phyloP scores from a whole-genome alignment of 1,139 yeast species.

The Kodamaea ohmeri region DNA sequence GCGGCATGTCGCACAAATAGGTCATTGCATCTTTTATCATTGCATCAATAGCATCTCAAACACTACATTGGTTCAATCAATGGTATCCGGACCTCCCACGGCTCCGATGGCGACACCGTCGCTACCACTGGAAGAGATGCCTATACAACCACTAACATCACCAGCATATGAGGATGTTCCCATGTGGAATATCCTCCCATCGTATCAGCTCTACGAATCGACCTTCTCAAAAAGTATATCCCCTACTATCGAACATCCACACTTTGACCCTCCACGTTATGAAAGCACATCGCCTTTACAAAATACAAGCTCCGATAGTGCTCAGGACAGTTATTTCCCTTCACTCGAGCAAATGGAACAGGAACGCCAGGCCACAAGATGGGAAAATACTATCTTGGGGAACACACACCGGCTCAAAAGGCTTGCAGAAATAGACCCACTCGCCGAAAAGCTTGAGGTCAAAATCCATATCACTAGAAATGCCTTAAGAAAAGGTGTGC shows the following conservation, averaged over 20 bases:
- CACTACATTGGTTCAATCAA: neutral
- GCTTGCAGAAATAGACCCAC: slow-evolving; percentile 16
- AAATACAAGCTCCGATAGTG: neutral
- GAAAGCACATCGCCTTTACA: slow-evolving; percentile 15
- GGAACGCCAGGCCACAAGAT: slow-evolving; percentile 14
- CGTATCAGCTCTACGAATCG: slow-evolving; percentile 26
- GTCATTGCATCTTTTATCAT: no score
- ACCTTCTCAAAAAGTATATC: slow-evolving; percentile 27
- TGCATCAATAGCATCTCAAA: neutral
- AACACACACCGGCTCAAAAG: slow-evolving; percentile 25
- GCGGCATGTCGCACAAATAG: neutral
- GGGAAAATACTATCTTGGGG: slow-evolving; percentile 28
- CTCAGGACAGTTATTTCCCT: slow-evolving; percentile 11
- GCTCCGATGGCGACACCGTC: neutral
- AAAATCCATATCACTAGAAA: slow-evolving; percentile 19
- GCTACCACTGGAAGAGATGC: neutral
- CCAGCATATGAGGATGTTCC: slow-evolving; percentile 29
- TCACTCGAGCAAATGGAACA: slow-evolving; percentile 9
- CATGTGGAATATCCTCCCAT: slow-evolving; percentile 27
- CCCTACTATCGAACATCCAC: slow-evolving; percentile 21
- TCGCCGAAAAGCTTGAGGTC: slow-evolving; percentile 19
- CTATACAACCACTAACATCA: slow-evolving; percentile 15
- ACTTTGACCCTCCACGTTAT: slow-evolving; percentile 24
- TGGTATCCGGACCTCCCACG: neutral
- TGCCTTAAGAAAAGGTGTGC: slow-evolving; percentile 18